Evolutionary conservation across 106 monocot species (phyloP), one percentile per base, ranked within the genome.

Genomic region (Dioscorea alata): DNA sequence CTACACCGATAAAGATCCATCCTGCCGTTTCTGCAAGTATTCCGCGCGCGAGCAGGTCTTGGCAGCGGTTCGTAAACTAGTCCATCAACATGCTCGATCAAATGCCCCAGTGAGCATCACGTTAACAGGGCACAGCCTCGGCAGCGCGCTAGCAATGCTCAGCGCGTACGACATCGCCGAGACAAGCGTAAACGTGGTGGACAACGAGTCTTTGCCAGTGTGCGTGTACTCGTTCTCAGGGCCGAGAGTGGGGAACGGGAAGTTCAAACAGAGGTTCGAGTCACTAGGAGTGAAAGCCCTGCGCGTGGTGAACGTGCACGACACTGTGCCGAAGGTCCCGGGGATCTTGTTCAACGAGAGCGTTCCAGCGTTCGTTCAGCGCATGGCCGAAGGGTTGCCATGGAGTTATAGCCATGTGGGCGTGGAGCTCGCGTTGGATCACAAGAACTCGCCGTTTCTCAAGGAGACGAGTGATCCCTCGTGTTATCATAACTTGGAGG

Each of bases 381-480:
- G 33, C 54, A 6, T 81, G 33, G 73, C 57, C 4, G 88, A 81
- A 49, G 59, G 49, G 16, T 35, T 90, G 71, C 84, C 87, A 59
- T 94, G 94, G 94, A 74, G 75, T 48, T 94, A 94, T 61, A 60
- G 72, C 54, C 94, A 94, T 62, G 91, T 95, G 35, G 94, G 94
- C 14, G 90, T 91, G 4, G 83, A 88, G 73, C 73, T 95, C 19
- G 74, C 71, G 17, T 74, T 95, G 12, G 88, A 95, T 61, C 94
- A 95, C 72, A 70, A 31, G 64, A 61, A 34, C 4, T 90, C 90
- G 16, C 94, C 94, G 17, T 94, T 90, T 69, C 64, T 94, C 22
- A 94, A 94, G 79, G 85, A 83, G 1, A 85, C 85, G n/a, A 4
- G 19, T 2, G 90, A 94, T 33, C 82, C 77, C 0, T 60, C 88